Conservation (phyloP, 2,329 filamentous ascomycete species). For the Ceratocystis papillata region DNA sequence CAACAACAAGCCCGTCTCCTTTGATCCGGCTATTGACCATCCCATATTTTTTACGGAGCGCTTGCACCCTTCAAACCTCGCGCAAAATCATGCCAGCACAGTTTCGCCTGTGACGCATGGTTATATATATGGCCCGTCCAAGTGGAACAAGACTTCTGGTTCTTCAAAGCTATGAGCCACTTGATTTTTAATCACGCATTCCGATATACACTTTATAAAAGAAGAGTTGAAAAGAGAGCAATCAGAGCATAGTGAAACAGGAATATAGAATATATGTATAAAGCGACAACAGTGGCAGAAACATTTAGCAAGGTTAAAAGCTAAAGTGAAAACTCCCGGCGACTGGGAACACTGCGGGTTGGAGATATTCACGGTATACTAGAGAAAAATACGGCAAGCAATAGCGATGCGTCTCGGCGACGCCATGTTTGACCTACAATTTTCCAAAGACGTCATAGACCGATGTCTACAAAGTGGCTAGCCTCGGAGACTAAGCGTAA, state of each 20-base stretch:
- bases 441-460: too few relatives aligned
- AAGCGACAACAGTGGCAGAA: neutral
- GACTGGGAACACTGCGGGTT: constrained; percentile 8
- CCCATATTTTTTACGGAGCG: constrained; percentile 20
- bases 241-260: neutral
- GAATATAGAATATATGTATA: neutral
- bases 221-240: neutral
- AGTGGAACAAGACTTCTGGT: neutral
- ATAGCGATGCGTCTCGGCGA: too few relatives aligned
- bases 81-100: neutral
- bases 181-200: neutral
- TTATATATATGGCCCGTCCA: constrained; percentile 16
- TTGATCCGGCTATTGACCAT: constrained; percentile 21
- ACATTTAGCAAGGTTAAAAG: neutral
- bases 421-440: too few relatives aligned
- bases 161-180: constrained; percentile 16
- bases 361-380: neutral
- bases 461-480: neutral
- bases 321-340: neutral
- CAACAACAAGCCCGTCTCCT: constrained; percentile 5
- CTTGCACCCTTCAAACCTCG: constrained; percentile 10
- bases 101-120: constrained; percentile 18
- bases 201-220: too few relatives aligned
- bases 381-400: too few relatives aligned
- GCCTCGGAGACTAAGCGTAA: constrained; percentile 37